Evolutionary conservation across 139 green algal species (phyloP).

Genomic region (Limnomonas spitsbergensis): DNA sequence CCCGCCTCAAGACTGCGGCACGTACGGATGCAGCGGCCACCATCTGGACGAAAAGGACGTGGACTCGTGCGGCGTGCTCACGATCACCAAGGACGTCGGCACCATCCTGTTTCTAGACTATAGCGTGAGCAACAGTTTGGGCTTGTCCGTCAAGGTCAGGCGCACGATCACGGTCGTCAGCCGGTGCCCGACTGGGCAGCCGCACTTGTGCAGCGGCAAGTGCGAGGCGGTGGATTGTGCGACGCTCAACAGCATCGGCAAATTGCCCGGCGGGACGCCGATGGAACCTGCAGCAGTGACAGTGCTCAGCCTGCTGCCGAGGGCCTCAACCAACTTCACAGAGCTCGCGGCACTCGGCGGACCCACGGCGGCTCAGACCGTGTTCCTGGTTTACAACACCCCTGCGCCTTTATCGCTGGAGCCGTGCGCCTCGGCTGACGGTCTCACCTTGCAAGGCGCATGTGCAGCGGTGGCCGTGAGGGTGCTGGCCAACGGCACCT

Average conservation of each 20-base stretch:
- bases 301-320: slow-evolving; percentile 12
- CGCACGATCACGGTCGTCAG: slow-evolving; percentile 19
- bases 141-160: background rate
- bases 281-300: background rate
- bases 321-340: slow-evolving; percentile 12
- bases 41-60: background rate
- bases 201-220: background rate
- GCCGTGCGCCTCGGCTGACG: no score
- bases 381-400: no score
- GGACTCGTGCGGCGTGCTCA: background rate
- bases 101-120: background rate
- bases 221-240: background rate
- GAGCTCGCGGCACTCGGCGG: background rate
- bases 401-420: no score
- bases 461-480: no score
- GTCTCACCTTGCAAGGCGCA: no score
- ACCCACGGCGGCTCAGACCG: background rate
- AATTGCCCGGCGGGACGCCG: background rate
- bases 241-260: background rate
- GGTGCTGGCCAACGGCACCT: background rate
- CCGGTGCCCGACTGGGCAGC: slow-evolving; percentile 10
- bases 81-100: background rate
- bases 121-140: background rate
- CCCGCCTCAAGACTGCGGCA: background rate
- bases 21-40: background rate